Evolutionary conservation across 2,329 filamentous ascomycete genomes (phyloP), one percentile per base, ranked within the genome.

Genomic region (Apiospora malaysiana): DNA sequence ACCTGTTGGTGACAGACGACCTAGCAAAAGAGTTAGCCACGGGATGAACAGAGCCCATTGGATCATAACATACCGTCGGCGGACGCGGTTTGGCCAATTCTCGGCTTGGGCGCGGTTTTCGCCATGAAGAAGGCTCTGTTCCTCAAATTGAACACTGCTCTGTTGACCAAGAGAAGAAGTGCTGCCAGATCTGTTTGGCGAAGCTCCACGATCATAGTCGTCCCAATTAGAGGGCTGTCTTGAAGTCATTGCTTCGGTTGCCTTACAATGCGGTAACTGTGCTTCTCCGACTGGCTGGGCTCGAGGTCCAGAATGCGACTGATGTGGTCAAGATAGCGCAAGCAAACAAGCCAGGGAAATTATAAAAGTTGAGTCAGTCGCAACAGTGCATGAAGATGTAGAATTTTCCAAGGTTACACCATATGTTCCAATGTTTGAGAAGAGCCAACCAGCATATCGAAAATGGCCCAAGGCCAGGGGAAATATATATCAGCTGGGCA

Each of bases 1-100:
- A 81, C 45, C 86, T 85, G 73, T 88, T 85, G 43, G 86, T 87
- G 49, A 89, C 83, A 8, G 89, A 91, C n/a, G 88, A 89, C 72
- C 89, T 90, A 73, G 27, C 43, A 40, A 32, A n/a, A 63, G 32
- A 18, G 32, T 63, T 40, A 63, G 56, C 32, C 32, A 40, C 32
- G n/a, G 68, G n/a, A n/a, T 66, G 74, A 69, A 74, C 72, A 72
- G 25, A 66, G 32, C n/a, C 25, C 51, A 69, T n/a, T 12, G 25
- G 32, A 32, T 21, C 56, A 59, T n/a, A 37, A 37, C 56, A 40
- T 63, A 63, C 56, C 56, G 56, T 21, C 56, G 56, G 21, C 56
- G 56, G 8, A 40, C 18, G 16, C 56, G 56, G 32, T 63, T 40
- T 10, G 75, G 75, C n/a, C 78, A 80, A 49, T 79, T 79, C 63